phyloP scores from a whole-genome alignment of 805 yeast species.

The Myxozyma kluyveri region DNA sequence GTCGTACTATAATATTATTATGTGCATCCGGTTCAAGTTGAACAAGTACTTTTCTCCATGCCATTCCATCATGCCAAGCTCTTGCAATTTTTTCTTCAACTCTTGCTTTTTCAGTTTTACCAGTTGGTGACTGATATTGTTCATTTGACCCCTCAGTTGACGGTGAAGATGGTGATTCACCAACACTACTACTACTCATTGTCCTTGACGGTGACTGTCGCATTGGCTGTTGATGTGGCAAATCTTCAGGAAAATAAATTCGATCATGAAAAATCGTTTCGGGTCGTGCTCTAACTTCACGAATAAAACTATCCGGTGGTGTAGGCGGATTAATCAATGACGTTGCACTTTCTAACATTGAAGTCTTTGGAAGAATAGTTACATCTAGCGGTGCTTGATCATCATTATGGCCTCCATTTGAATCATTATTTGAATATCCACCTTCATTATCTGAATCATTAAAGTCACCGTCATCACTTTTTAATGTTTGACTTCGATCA shows the following conservation, averaged over 20 bases:
- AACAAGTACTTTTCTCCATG: slow-evolving; percentile 90
- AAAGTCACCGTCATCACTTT: slow-evolving; percentile 11
- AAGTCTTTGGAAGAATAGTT: slow-evolving; percentile 56
- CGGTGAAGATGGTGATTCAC: too few species aligned
- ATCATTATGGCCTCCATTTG: slow-evolving; percentile 24
- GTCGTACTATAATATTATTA: slow-evolving; percentile 83
- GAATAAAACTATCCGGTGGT: slow-evolving; percentile 65
- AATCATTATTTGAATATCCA: too few species aligned
- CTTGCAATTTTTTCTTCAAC: slow-evolving; percentile 82
- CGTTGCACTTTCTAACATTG: slow-evolving; percentile 75
- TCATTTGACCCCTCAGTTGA: background rate
- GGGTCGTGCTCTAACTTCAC: slow-evolving; percentile 63
- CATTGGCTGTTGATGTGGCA: slow-evolving; percentile 49
- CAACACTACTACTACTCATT: background rate
- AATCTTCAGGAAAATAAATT: slow-evolving; percentile 60
- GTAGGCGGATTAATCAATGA: slow-evolving; percentile 75
- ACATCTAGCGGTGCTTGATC: slow-evolving; percentile 9
- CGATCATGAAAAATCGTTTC: slow-evolving; percentile 79
- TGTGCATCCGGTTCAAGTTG: slow-evolving; percentile 90
- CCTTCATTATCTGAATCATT: too few species aligned
- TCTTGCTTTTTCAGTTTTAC: slow-evolving; percentile 39
- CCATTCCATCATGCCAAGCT: slow-evolving; percentile 76
- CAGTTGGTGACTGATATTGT: background rate
- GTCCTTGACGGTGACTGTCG: background rate
- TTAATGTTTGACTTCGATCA: slow-evolving; percentile 32